Percentiles rank a stretch among this genome's conserved stretches.
Evolutionary conservation across 2,329 filamentous ascomycete genomes (phyloP).

Genomic region (Neofusicoccum ribis): DNA sequence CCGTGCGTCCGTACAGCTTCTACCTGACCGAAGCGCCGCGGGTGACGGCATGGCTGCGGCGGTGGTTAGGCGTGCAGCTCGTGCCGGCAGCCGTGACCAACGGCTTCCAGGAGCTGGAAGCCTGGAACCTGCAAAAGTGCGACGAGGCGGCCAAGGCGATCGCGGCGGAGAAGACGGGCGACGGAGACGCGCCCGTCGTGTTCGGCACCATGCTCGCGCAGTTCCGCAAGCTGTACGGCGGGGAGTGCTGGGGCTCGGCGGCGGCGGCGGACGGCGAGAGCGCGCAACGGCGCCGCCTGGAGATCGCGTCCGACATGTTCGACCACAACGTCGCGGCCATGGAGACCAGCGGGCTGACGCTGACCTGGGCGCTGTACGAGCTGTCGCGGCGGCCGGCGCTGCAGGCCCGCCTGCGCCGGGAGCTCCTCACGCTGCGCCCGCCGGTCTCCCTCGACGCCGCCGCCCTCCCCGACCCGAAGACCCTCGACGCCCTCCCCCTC

Average conservation of each 20-base stretch:
- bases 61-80: conserved; percentile 55
- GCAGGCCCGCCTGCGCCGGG: conserved; percentile 43
- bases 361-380: conserved; percentile 65
- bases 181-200: neutral
- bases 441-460: conserved; percentile 21
- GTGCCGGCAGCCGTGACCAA: conserved; percentile 67
- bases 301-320: conserved; percentile 70
- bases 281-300: conserved; percentile 22
- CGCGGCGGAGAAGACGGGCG: neutral
- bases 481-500: conserved; percentile 51
- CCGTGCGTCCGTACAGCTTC: conserved; percentile 47
- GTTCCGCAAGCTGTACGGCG: conserved; percentile 45
- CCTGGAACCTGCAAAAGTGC: conserved; percentile 51
- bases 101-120: conserved; percentile 68
- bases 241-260: neutral
- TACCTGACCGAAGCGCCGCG: conserved; percentile 72
- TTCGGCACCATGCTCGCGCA: conserved; percentile 54
- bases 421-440: conserved; percentile 37
- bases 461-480: conserved; percentile 40
- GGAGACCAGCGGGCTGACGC: conserved; percentile 72
- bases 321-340: conserved; percentile 78
- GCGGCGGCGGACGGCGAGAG: no score
- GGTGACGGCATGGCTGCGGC: conserved; percentile 54
- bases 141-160: conserved; percentile 33
- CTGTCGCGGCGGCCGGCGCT: conserved; percentile 38